Conservation (phyloP, 441 rosid genomes). For the Sinapis alba region DNA sequence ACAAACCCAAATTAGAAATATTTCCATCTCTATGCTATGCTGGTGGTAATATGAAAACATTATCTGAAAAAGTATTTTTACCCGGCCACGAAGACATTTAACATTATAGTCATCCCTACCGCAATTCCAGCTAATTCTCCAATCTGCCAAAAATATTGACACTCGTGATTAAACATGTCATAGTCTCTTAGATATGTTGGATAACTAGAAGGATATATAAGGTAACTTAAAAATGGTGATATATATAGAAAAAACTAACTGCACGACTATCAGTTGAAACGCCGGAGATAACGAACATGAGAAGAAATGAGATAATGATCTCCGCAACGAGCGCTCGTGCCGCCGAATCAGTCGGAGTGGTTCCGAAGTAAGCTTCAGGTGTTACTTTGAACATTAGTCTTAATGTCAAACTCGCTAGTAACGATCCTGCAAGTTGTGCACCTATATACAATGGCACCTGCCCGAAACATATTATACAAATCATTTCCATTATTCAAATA, state of each 20-base stretch:
- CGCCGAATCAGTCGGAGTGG: background rate
- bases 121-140: constrained; percentile 7
- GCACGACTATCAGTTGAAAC: constrained; percentile 2
- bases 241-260: background rate
- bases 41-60: background rate
- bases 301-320: constrained; percentile 5
- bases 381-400: background rate
- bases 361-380: constrained; percentile 7
- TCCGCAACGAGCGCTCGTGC: background rate
- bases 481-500: background rate
- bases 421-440: background rate
- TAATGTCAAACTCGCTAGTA: background rate
- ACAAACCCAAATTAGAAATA: background rate
- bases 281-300: constrained; percentile 5
- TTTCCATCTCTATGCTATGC: background rate
- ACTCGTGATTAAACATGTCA: background rate
- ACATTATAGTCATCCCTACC: constrained; percentile 2
- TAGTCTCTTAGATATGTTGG: background rate
- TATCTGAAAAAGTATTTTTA: constrained; percentile 23
- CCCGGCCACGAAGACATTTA: constrained; percentile 71
- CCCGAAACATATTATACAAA: background rate
- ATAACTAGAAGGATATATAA: background rate
- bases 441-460: background rate
- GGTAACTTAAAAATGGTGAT: background rate
- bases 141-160: background rate